These are phyloP conservation scores for Petasospora fabianii DNA, from an alignment of 1,139 yeast genomes.

Conservation along the genomic window DNA sequence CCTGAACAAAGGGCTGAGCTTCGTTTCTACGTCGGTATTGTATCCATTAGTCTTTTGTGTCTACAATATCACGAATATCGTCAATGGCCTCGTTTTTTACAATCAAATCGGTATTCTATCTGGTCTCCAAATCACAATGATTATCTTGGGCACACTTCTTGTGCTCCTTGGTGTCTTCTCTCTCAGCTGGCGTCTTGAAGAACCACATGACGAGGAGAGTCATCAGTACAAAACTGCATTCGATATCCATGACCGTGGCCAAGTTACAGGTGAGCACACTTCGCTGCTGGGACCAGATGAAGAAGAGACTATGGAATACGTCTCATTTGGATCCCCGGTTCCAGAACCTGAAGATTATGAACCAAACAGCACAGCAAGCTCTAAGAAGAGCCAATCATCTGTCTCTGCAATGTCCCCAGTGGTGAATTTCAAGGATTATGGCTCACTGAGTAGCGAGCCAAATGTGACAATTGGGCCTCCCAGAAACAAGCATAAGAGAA, in stretches of 20 bases:
- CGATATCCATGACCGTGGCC: constrained; percentile 14
- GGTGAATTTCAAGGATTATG: constrained; percentile 5
- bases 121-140: constrained; percentile 37
- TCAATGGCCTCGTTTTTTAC: constrained; percentile 68
- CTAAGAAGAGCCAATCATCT: not conserved
- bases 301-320: constrained; percentile 32
- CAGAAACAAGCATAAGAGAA: constrained; percentile 7
- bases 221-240: constrained; percentile 9
- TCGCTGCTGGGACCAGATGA: constrained; percentile 21
- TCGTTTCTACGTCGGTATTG: constrained; percentile 70
- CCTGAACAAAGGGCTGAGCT: constrained; percentile 68
- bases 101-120: constrained; percentile 45
- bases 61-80: constrained; percentile 69
- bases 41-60: constrained; percentile 86
- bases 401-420: constrained; percentile 8
- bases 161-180: constrained; percentile 53
- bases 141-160: constrained; percentile 46
- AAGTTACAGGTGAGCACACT: constrained; percentile 3
- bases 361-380: constrained; percentile 2
- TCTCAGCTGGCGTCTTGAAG: constrained; percentile 45
- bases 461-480: constrained; percentile 10
- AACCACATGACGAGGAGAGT: constrained; percentile 12
- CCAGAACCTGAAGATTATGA: constrained; percentile 6
- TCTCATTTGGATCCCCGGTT: constrained; percentile 35
- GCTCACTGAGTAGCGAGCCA: constrained; percentile 16